Evolutionary conservation across 352 stramenopile genomes (phyloP).

Genomic region (Globisporangium orthogonon): DNA sequence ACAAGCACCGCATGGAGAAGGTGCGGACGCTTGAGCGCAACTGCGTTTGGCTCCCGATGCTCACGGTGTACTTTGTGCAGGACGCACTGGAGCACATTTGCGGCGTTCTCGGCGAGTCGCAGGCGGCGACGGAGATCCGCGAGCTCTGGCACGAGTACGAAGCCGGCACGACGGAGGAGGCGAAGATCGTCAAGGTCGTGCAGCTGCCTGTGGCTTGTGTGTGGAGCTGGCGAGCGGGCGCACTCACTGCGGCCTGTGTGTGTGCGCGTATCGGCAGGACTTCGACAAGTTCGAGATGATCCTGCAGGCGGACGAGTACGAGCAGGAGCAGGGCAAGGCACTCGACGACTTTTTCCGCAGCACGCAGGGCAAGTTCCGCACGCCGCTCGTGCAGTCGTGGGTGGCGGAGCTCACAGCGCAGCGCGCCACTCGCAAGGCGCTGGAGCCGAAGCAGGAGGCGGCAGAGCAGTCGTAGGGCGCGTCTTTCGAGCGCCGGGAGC

Average conservation of each 20-base stretch:
- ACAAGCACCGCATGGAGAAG: slow-evolving; percentile 90
- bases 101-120: slow-evolving; percentile 40
- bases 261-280: slow-evolving; percentile 30
- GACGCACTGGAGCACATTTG: slow-evolving; percentile 72
- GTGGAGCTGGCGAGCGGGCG: no score
- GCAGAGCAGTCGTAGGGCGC: neutral
- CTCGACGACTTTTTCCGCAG: slow-evolving; percentile 79
- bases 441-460: slow-evolving; percentile 2
- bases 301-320: slow-evolving; percentile 91
- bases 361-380: slow-evolving; percentile 80
- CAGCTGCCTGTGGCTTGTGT: no score
- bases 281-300: slow-evolving; percentile 97
- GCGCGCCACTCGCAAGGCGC: slow-evolving; percentile 27
- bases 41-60: neutral
- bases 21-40: slow-evolving; percentile 10
- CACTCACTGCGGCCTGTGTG: neutral
- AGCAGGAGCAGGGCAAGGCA: slow-evolving; percentile 52
- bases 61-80: slow-evolving; percentile 9
- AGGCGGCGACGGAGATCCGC: slow-evolving; percentile 55
- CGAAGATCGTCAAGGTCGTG: slow-evolving; percentile 82
- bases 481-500: neutral
- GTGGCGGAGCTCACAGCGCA: slow-evolving; percentile 53
- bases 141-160: slow-evolving; percentile 88
- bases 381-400: slow-evolving; percentile 76
- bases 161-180: slow-evolving; percentile 67